phyloP scores from a whole-genome alignment of 176 grass and related monocot genomes.

The Avena sativa region DNA sequence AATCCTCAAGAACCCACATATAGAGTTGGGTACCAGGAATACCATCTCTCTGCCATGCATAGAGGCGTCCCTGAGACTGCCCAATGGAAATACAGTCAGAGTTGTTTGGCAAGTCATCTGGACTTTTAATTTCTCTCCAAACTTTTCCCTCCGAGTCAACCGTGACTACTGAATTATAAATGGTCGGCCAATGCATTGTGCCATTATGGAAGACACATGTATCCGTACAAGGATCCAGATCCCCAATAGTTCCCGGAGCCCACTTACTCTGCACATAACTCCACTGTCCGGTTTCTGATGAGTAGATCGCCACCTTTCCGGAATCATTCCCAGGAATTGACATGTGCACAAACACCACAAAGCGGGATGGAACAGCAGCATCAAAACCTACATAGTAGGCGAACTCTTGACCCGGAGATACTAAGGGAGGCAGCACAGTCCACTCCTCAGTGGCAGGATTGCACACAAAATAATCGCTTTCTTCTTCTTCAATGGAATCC shows the following conservation, averaged over 20 bases:
- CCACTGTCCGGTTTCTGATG: background rate
- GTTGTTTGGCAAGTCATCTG: background rate
- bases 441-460: background rate
- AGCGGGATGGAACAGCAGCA: background rate
- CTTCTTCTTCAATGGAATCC: background rate
- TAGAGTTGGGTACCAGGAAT: background rate
- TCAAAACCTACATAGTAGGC: background rate
- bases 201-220: background rate
- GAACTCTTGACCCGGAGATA: background rate
- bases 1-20: background rate
- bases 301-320: background rate
- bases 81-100: background rate
- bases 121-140: slow-evolving; percentile 2
- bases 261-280: background rate
- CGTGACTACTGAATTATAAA: background rate
- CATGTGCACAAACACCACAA: background rate
- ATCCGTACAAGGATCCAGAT: background rate
- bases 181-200: background rate
- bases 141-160: slow-evolving; percentile 1
- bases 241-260: background rate
- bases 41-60: background rate
- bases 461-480: background rate
- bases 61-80: background rate
- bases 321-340: background rate
- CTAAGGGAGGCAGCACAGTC: background rate